Conservation (phyloP, 2,329 filamentous ascomycete species). For the Penicillium hordei region DNA sequence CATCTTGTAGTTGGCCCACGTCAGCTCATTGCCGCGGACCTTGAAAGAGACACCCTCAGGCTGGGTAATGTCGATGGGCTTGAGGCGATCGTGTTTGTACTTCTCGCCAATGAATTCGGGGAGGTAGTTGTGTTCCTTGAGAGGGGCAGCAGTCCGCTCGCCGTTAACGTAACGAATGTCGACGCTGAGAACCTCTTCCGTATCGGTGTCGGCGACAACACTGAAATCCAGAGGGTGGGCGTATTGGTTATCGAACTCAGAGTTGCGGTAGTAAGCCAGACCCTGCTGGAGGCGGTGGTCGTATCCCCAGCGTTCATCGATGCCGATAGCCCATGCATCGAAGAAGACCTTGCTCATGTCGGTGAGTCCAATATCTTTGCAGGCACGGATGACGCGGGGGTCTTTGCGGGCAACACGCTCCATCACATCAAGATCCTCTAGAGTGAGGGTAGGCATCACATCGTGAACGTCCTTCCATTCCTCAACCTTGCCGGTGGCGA, state of each 20-base stretch:
- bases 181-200: conserved; percentile 30
- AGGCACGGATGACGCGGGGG: conserved; percentile 34
- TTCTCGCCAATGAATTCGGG: conserved; percentile 28
- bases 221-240: conserved; percentile 32
- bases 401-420: conserved; percentile 36
- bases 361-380: conserved; percentile 37
- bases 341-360: conserved; percentile 38
- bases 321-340: conserved; percentile 40
- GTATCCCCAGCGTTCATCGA: conserved; percentile 38
- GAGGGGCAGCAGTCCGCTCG: conserved; percentile 24
- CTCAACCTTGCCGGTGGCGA: conserved; percentile 28
- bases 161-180: conserved; percentile 29
- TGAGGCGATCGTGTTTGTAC: conserved; percentile 28
- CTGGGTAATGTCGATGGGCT: conserved; percentile 32
- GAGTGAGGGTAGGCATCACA: conserved; percentile 48
- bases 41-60: conserved; percentile 32
- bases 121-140: conserved; percentile 30
- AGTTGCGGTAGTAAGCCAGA: conserved; percentile 35
- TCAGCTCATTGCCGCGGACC: conserved; percentile 31
- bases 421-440: conserved; percentile 37
- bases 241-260: conserved; percentile 34
- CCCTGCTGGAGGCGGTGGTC: conserved; percentile 37
- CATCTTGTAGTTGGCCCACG: conserved; percentile 36
- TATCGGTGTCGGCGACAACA: conserved; percentile 30
- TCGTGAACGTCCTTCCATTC: conserved; percentile 41